These are phyloP conservation scores for Gastrolobium villosum DNA, from an alignment of 306 rosid genomes.

Conservation along the genomic window DNA sequence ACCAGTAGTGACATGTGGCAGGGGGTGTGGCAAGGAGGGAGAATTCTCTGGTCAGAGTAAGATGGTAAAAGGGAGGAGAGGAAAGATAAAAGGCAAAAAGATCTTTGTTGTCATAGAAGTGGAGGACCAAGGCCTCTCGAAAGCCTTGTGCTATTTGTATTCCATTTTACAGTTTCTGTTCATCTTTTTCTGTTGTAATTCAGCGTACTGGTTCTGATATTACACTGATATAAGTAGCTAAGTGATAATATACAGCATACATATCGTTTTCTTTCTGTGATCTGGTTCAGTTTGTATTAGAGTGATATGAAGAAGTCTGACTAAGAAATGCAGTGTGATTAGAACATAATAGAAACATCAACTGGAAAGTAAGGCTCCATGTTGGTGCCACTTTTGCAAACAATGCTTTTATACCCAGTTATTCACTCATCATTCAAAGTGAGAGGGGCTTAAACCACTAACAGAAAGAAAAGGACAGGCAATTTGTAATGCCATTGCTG, in stretches of 20 bases:
- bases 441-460: constrained; percentile 19
- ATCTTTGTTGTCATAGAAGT: not conserved
- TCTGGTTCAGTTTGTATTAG: not conserved
- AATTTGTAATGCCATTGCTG: constrained; percentile 22
- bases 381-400: not conserved
- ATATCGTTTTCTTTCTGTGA: not conserved
- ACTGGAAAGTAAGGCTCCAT: not conserved
- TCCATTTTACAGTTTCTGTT: not conserved
- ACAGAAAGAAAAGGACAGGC: constrained; percentile 5
- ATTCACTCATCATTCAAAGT: not conserved
- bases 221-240: not conserved
- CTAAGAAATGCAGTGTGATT: constrained; percentile 4
- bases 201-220: not conserved
- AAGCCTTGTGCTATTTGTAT: not conserved
- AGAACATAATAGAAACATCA: constrained; percentile 2
- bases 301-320: constrained; percentile 9
- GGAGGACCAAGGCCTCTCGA: not conserved
- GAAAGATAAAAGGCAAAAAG: not conserved
- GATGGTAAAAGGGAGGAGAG: too few species aligned
- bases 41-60: not conserved
- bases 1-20: not conserved
- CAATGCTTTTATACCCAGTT: not conserved
- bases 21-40: not conserved
- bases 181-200: not conserved
- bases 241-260: not conserved